These are phyloP conservation scores for Tylopilus balloui DNA, from an alignment of 768 basidiomycete species.

Conservation along the genomic window DNA sequence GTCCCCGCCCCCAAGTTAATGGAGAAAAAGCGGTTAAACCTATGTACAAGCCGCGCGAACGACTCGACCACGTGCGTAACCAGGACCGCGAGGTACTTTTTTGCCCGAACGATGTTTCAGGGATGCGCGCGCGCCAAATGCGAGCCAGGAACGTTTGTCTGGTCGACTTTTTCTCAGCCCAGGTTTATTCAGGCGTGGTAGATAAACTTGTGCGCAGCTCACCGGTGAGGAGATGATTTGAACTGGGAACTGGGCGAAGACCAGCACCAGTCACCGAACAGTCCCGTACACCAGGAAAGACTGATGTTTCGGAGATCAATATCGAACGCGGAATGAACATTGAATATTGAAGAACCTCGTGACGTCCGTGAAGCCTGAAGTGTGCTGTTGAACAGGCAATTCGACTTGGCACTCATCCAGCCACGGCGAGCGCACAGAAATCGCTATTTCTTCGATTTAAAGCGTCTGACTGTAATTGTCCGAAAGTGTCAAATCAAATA, in stretches of 20 bases:
- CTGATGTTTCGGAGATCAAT: not conserved
- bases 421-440: no score
- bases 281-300: no score
- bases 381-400: no score
- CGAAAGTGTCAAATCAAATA: conserved; percentile 7
- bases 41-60: not conserved
- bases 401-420: no score
- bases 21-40: not conserved
- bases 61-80: not conserved
- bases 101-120: not conserved
- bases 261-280: no score
- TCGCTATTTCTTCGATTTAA: no score
- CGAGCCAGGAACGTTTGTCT: not conserved
- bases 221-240: no score
- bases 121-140: not conserved
- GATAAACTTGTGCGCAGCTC: not conserved
- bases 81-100: not conserved
- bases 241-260: no score
- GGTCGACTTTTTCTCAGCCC: not conserved
- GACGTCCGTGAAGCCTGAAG: no score
- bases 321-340: not conserved
- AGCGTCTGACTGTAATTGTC: no score
- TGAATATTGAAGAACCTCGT: no score
- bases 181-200: no score
- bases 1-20: not conserved